phyloP scores from a whole-genome alignment of 2,329 filamentous ascomycete species.

The Rugonectria rugulosa region DNA sequence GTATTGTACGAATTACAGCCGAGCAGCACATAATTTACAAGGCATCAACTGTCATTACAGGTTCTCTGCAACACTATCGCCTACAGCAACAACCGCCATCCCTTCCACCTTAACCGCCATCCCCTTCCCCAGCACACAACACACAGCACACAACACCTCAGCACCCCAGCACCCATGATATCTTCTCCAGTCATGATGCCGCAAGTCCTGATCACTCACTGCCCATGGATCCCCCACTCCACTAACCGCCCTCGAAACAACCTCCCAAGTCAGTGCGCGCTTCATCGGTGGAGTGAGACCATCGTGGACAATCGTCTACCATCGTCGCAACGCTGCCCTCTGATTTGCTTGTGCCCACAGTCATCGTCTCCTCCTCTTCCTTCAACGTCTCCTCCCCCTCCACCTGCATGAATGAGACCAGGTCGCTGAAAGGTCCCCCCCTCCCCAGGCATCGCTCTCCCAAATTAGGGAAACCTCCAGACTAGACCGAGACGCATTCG shows the following conservation, averaged over 20 bases:
- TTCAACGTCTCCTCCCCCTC: background rate
- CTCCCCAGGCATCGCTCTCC: conserved; percentile 3
- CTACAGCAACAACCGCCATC: too few relatives aligned
- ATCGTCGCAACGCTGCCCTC: conserved; percentile 5
- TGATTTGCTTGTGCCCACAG: conserved; percentile 20
- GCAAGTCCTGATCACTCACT: background rate
- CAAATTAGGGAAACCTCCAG: conserved; percentile 6
- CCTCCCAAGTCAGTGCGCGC: too few relatives aligned
- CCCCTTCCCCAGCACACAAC: too few relatives aligned
- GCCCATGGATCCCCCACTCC: background rate
- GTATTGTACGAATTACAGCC: too few relatives aligned
- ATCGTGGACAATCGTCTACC: conserved; percentile 3
- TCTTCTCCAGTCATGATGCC: background rate
- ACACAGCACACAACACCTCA: too few relatives aligned
- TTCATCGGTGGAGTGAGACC: too few relatives aligned
- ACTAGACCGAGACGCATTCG: conserved; percentile 4
- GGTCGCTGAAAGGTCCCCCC: background rate
- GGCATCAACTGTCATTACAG: too few relatives aligned
- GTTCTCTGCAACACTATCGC: too few relatives aligned
- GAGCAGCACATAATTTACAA: too few relatives aligned
- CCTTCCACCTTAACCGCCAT: too few relatives aligned
- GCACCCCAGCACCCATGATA: background rate
- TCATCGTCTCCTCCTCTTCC: conserved; percentile 1
- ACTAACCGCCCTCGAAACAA: background rate
- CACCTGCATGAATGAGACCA: background rate